Evolutionary conservation across 768 basidiomycete genomes (phyloP).

Genomic region (Hebeloma cylindrosporum): DNA sequence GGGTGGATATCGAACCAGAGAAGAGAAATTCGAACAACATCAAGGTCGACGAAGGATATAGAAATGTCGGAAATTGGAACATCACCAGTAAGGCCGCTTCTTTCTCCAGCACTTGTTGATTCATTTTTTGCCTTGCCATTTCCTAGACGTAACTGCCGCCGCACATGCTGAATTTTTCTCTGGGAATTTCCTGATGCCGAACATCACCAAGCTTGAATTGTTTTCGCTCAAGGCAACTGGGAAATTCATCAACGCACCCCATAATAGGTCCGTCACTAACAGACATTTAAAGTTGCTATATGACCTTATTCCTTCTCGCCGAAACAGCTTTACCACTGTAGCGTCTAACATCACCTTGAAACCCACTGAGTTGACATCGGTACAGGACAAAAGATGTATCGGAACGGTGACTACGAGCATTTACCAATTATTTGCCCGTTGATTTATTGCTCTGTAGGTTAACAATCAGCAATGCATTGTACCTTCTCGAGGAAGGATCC

Average conservation of each 20-base stretch:
- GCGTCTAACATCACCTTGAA: conserved; percentile 24
- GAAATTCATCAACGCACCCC: conserved; percentile 27
- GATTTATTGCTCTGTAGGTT: conserved; percentile 12
- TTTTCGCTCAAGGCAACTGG: conserved; percentile 17
- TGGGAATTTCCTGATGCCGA: conserved; percentile 24
- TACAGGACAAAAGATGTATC: conserved; percentile 24
- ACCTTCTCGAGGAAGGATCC: conserved; percentile 24
- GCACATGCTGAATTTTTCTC: conserved; percentile 28
- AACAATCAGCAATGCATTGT: conserved; percentile 21
- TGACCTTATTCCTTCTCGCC: not conserved
- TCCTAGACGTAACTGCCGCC: conserved; percentile 24
- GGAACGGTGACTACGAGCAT: conserved; percentile 19
- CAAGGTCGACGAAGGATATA: conserved; percentile 25
- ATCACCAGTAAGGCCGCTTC: conserved; percentile 21
- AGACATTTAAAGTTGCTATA: not conserved
- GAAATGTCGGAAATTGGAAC: conserved; percentile 27
- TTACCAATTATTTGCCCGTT: not conserved
- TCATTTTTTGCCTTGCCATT: not conserved
- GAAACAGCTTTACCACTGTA: conserved; percentile 24
- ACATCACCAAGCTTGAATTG: conserved; percentile 18
- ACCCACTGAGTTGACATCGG: conserved; percentile 18
- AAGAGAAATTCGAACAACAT: conserved; percentile 19
- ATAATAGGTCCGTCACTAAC: conserved; percentile 20
- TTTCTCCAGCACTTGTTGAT: not conserved
- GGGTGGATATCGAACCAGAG: conserved; percentile 22